These are phyloP conservation scores for Marchantia polymorpha DNA, from an alignment of 225 moss, liverwort and hornwort species.

Conservation along the genomic window DNA sequence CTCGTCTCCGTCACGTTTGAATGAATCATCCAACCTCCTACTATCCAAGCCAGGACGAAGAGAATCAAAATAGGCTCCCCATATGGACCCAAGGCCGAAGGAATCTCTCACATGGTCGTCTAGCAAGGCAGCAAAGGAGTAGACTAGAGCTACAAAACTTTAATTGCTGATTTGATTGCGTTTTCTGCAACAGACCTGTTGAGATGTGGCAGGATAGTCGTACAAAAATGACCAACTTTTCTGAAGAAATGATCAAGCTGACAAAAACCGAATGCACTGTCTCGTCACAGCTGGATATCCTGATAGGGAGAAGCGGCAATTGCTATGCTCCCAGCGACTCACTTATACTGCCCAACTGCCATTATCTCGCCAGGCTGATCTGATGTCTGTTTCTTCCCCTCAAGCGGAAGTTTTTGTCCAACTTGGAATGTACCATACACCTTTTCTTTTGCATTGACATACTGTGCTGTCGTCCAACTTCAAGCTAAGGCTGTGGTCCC, in stretches of 20 bases:
- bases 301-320: background rate
- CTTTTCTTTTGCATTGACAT: no score
- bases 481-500: slow-evolving; percentile 7
- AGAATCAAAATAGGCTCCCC: background rate
- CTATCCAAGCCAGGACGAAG: background rate
- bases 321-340: background rate
- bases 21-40: background rate
- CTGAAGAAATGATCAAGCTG: background rate
- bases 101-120: background rate
- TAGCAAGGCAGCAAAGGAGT: background rate
- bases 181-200: background rate
- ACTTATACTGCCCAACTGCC: background rate
- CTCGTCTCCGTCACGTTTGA: background rate
- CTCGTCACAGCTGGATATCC: background rate
- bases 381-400: background rate
- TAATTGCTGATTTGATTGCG: slow-evolving; percentile 2
- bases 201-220: background rate
- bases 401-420: background rate
- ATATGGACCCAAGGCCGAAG: background rate
- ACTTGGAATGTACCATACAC: background rate
- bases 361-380: background rate
- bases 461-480: background rate
- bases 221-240: background rate
- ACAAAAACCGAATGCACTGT: background rate
- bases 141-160: slow-evolving; percentile 4